Evolutionary conservation across 2,329 filamentous ascomycete genomes (phyloP), one percentile per base, ranked within the genome.

Genomic region (Colletotrichum sp.): DNA sequence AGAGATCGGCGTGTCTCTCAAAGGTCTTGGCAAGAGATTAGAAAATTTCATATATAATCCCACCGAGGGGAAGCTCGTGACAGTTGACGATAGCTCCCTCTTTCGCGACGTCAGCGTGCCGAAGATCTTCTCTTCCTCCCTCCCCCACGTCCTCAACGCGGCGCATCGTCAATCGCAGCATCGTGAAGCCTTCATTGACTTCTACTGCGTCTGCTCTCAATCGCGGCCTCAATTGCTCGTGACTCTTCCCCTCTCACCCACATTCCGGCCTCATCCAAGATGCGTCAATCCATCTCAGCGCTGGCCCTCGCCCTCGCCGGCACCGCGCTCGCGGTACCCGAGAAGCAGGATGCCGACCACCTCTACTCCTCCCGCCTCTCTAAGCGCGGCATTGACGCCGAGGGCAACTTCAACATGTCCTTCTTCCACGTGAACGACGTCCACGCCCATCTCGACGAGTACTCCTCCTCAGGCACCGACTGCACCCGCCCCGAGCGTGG

Each of bases 361-460:
- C 84, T 91, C 30, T 85, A 87, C 79, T 91, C 88, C 82, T 84
- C 84, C 78, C 87, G 87, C 38, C 78, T 89, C 55, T 79, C 81
- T 55, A 91, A 90, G 84, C 88, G 90, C 38, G 88, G 86, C 75
- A 82, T 89, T 63, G 87, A 90, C 78, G 82, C 82, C 28, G 80
- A 85, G 6, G 89, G 88, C 43, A 86, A 91, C 78, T 90, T 87
- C 81, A 91, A 91, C 80, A 88, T 91, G 73, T 90, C 92, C 8
- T 93, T 93, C 84, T 93, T 93, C 84, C 92, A 94, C 82, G 88
- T 94, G 86, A 94, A 94, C 80, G 92, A 94, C 80, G 91, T 94
- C 16, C 92, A 94, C 81, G 89, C 92, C 16, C 92, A 94, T 80
- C 85, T 94, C 21, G 92, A 93, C 80, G 84, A 93, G 82, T 94